Percentiles rank a stretch among this genome's conserved stretches.
Conservation (phyloP, 1,284 basidiomycete genomes). For the Uromyces viciae-fabae region DNA sequence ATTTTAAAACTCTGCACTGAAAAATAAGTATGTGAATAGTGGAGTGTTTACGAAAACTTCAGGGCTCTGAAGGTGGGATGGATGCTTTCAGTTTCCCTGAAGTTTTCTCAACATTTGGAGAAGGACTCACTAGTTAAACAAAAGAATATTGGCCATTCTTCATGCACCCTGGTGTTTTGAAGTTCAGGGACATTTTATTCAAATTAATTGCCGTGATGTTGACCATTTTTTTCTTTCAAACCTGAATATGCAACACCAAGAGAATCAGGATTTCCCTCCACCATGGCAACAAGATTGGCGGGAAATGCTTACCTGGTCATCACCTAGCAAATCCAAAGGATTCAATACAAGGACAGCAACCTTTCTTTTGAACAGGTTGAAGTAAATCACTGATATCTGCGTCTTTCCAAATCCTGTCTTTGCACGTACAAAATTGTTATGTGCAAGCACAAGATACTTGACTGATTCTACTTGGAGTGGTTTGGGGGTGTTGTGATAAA, state of each 20-base stretch:
- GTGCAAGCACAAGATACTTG: not conserved
- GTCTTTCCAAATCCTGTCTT: constrained; percentile 11
- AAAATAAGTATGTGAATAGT: not conserved
- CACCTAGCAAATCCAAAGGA: constrained; percentile 5
- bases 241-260: not conserved
- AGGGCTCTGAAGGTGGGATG: not conserved
- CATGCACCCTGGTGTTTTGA: not conserved
- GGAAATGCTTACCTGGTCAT: not conserved
- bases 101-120: not conserved
- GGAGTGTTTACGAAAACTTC: constrained; percentile 16
- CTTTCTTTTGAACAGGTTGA: not conserved
- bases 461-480: not conserved
- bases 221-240: not conserved
- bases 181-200: not conserved
- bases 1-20: not conserved
- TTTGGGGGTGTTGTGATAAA: not conserved
- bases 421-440: not conserved
- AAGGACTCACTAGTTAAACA: constrained; percentile 18
- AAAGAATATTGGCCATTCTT: not conserved
- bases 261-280: not conserved
- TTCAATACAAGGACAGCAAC: not conserved
- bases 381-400: not conserved
- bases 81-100: not conserved
- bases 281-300: too few species aligned
- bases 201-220: constrained; percentile 12